A percentile compares a stretch with the other conserved stretches of the same genome.
Evolutionary conservation across 345 rosid genomes (phyloP).

Genomic region (Eucalyptus regnans): DNA sequence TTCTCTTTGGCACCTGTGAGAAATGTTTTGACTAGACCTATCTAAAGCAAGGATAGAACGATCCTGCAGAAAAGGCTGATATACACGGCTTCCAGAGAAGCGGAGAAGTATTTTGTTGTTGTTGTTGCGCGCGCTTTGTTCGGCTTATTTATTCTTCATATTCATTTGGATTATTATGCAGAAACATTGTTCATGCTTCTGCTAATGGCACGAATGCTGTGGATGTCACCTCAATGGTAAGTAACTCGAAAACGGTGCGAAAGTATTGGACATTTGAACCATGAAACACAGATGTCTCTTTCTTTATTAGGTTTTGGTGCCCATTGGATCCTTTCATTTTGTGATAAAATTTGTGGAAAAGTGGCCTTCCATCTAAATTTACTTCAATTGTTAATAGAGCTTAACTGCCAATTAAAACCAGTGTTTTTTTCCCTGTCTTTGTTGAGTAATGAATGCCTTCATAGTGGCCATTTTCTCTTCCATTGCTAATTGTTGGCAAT

Average conservation of each 20-base stretch:
- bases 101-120: background rate
- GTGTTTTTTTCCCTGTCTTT: background rate
- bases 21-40: too few species aligned
- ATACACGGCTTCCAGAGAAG: background rate
- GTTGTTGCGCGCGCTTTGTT: background rate
- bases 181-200: conserved; percentile 30
- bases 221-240: conserved; percentile 44
- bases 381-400: background rate
- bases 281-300: background rate
- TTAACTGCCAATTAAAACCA: background rate
- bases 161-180: conserved; percentile 11
- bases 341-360: background rate
- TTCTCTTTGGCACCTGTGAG: background rate
- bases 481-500: background rate
- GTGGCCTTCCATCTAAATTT: background rate
- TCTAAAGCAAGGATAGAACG: background rate
- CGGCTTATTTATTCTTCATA: background rate
- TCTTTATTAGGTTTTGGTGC: background rate
- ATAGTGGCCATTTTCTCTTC: background rate
- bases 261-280: background rate
- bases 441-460: background rate
- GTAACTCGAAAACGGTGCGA: background rate
- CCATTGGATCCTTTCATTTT: background rate
- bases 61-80: background rate
- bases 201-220: conserved; percentile 22